Percentiles rank a stretch among this genome's conserved stretches.
Evolutionary conservation across 371 early-diverging fungal genomes (phyloP).

Genomic region (Syncephalastrum monosporum): DNA sequence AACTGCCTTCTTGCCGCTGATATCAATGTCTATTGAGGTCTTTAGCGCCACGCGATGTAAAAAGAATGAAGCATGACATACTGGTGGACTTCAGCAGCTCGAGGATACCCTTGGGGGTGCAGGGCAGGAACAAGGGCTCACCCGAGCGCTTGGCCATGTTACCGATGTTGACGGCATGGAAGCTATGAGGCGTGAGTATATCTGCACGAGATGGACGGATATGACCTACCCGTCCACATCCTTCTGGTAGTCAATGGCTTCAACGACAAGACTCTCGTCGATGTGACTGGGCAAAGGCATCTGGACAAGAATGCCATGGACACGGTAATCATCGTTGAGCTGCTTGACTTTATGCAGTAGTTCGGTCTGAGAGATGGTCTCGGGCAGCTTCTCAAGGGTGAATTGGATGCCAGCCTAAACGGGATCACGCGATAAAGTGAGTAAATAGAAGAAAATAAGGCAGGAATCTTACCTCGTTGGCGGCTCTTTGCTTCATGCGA

Average conservation of each 20-base stretch:
- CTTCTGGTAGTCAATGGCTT: conserved; percentile 78
- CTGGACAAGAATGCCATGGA: conserved; percentile 92
- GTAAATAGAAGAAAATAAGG: too few species aligned
- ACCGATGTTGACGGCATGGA: conserved; percentile 92
- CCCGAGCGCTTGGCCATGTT: conserved; percentile 74
- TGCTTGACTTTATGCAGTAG: conserved; percentile 53
- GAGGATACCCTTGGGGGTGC: conserved; percentile 90
- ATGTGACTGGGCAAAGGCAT: conserved; percentile 85
- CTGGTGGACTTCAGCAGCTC: conserved; percentile 67
- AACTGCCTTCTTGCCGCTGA: conserved; percentile 82
- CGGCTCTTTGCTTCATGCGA: conserved; percentile 85
- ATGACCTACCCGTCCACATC: conserved; percentile 87
- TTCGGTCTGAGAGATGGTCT: conserved; percentile 39
- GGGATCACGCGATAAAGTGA: background rate
- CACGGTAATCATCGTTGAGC: conserved; percentile 75
- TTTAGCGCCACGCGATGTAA: background rate
- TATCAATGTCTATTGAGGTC: conserved; percentile 32
- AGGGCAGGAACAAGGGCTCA: conserved; percentile 80
- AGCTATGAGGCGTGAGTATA: conserved; percentile 36
- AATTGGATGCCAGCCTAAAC: conserved; percentile 63
- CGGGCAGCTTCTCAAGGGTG: conserved; percentile 48
- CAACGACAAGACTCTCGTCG: conserved; percentile 73
- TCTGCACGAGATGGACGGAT: background rate
- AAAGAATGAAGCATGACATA: background rate
- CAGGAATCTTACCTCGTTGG: conserved; percentile 62